Percentiles rank a stretch among this genome's conserved stretches.
These are phyloP conservation scores for Apophysomyces ossiformis DNA, from an alignment of 371 early-diverging fungal species.

Conservation along the genomic window DNA sequence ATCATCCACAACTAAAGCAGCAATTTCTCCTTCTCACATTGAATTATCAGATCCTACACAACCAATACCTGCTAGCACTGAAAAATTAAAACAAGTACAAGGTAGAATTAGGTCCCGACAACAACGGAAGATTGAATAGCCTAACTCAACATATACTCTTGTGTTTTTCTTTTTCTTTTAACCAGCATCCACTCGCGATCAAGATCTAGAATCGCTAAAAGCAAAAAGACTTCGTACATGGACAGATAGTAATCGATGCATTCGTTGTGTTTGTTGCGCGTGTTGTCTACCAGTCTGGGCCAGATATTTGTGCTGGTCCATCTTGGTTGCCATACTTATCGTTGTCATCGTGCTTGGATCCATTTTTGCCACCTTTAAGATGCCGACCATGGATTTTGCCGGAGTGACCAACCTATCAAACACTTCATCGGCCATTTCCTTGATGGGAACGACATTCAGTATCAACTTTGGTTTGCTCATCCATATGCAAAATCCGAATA, in stretches of 20 bases:
- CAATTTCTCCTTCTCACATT: background rate
- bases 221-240: background rate
- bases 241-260: slow-evolving; percentile 26
- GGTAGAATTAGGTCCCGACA: background rate
- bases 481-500: slow-evolving; percentile 48
- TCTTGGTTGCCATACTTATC: slow-evolving; percentile 31
- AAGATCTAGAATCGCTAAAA: background rate
- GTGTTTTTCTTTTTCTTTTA: background rate
- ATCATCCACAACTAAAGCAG: background rate
- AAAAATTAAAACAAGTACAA: background rate
- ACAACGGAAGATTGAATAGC: too few species aligned
- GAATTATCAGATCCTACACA: background rate
- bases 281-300: slow-evolving; percentile 36
- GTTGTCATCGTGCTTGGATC: slow-evolving; percentile 27
- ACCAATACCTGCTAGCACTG: background rate
- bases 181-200: background rate
- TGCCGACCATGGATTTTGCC: slow-evolving; percentile 29
- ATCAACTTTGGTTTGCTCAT: slow-evolving; percentile 33
- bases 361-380: slow-evolving; percentile 29
- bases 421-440: slow-evolving; percentile 13
- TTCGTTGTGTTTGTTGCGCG: slow-evolving; percentile 31
- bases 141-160: too few species aligned
- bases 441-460: slow-evolving; percentile 17
- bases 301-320: slow-evolving; percentile 28
- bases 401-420: slow-evolving; percentile 18